Evolutionary conservation across 176 grass and related monocot genomes (phyloP), one percentile per base, ranked within the genome.

Genomic region (Ananas comosus): DNA sequence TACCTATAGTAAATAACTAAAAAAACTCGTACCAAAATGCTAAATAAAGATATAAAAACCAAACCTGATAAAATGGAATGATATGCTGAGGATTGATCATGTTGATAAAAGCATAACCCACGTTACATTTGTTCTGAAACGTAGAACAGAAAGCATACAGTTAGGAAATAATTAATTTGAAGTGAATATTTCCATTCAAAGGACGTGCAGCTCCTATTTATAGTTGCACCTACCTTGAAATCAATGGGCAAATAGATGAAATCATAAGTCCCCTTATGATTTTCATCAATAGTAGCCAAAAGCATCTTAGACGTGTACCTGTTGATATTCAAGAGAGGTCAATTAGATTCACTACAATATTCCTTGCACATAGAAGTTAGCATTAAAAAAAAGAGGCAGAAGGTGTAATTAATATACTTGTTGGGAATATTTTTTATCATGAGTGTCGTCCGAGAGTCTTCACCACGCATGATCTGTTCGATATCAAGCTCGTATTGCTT

Each of bases 371-470:
- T 12, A 51, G 51, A 24, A 27, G 14, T 3, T 22, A 13, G 13
- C 4, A 73, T 4, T n/a, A 29, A 61, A 2, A 2, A 27, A 68
- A 13, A 14, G 11, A 59, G 11, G 18, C 42, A 70, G 4, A 10
- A 70, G 47, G 17, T 24, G 11, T 51, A 3, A 22, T 51, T 3
- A 57, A 80, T 70, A 9, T 88, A 93, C 94, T 89, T 99, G 78
- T 99, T 99, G 27, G 89, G 94, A 71, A 99, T 99, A 67, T 93
- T 99, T 77, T 99, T 99, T 12, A 99, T 85, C 94, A 99, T 99
- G 18, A 99, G 72, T 11, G 94, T 99, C 59, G 94, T 99, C 48
- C 94, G 87, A 33, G 71, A 79, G 68, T 99, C 94, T 82, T 92
- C 89, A 67, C 84, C 87, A 50, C 78, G 79, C 18, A 77, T 67